Base-by-base conservation (phyloP, 2,329 filamentous ascomycete genomes). In the Cladophialophora exuberans region DNA sequence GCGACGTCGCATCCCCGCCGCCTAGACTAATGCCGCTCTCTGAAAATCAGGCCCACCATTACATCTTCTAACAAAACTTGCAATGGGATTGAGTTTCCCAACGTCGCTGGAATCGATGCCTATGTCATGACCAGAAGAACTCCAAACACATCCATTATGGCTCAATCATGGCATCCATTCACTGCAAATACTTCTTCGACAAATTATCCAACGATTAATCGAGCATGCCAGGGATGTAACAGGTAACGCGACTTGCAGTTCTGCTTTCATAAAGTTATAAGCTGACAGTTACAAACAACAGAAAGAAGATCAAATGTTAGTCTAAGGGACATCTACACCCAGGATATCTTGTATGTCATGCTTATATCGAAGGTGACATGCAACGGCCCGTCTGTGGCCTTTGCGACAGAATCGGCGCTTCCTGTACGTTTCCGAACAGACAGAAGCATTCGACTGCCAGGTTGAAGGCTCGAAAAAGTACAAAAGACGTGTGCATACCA, bases 221-320 rank as follows among this genome's bases (percentile, higher is more conserved):
- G 51, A 20, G 51, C 51, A 22, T 54, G 51, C 43, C 23, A 48
- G 25, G 51, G 23, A n/a, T 54, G 51, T 42, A 48, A 47, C 25
- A 54, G 43, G 51, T 48, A 11, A 53, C n/a, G 42, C n/a, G 17
- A 39, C 18, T 48, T 4, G 9, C 13, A 22, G 7, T 7, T 7
- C 18, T 36, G 17, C 20, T 15, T 10, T 10, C 3, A 18, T 10
- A 15, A 22, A 15, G n/a, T 9, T 17, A 23, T 23, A 33, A 20
- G 26, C 36, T 48, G 28, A 48, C 25, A 10, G 11, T 35, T 10
- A 13, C 33, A 10, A 10, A 25, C 22, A 28, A n/a, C 28, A 54
- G 52, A 35, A 54, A 54, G 28, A 49, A 54, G 20, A 49, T 46
- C 23, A 54, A 43, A 31, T 54, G 52, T 38, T 20, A 42, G 52